Evolutionary conservation across 371 early-diverging fungal genomes (phyloP), one percentile per base, ranked within the genome.

Genomic region (Rhizopus microsporus): DNA sequence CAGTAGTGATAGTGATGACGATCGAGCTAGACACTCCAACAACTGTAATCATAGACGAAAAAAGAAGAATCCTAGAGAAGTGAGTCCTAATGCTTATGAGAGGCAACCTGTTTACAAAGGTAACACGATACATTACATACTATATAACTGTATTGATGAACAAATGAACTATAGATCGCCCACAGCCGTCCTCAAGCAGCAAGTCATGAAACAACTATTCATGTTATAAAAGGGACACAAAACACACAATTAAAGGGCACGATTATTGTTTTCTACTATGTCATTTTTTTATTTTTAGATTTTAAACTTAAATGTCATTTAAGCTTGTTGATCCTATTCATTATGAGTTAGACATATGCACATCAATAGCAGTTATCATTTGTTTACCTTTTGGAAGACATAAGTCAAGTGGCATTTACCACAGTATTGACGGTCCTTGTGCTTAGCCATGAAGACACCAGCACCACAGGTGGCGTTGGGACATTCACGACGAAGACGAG

Each of bases 371-470:
- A 37, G 7, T 10, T 37, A 37, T 37, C 13, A 3, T 37, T 2
- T n/a, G 13, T 16, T 47, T 66, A 67, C 72, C 68, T 72, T 67
- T 67, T 83, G 71, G 72, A 83, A 80, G 65, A 80, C 80, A 52
- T 77, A 82, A 53, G 83, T 82, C 67, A 82, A 68, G 49, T 77
- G 76, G 63, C 84, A 84, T 74, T 80, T 84, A 75, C 91, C 93
- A 77, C 92, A 93, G 89, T 93, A 93, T 83, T 97, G 96, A 74
- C 97, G 94, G 81, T 97, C 94, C 75, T 86, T 82, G 88, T 94
- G 94, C 88, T 85, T 88, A 71, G 96, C 94, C 95, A 98, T 96
- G 87, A 99, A 99, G 82, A 98, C 90, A 86, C 98, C 99, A 67
- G 97, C 94, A 75, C 98, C 98, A 84, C 98, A 98, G 65, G 88